Evolutionary conservation across 805 yeast genomes (phyloP).

Genomic region (Yarrowia deformans): DNA sequence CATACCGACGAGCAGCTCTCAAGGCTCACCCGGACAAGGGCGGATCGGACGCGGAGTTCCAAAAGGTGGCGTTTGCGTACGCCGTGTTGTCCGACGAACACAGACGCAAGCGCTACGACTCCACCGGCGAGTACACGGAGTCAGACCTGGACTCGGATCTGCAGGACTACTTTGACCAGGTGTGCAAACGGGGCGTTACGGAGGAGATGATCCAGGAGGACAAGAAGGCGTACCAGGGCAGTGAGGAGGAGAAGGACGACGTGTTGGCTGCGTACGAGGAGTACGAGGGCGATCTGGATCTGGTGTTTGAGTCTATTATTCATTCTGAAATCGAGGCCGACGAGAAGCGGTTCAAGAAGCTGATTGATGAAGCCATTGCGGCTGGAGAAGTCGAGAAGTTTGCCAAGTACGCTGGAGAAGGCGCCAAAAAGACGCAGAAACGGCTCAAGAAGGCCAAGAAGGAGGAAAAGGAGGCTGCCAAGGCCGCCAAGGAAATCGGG

Average conservation of each 20-base stretch:
- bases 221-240: constrained; percentile 63
- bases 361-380: constrained; percentile 58
- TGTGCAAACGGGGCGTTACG: constrained; percentile 50
- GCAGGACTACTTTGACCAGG: constrained; percentile 51
- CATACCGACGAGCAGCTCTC: constrained; percentile 70
- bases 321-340: constrained; percentile 73
- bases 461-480: constrained; percentile 62
- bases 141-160: constrained; percentile 47
- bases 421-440: constrained; percentile 55
- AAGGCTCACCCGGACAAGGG: constrained; percentile 76
- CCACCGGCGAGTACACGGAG: constrained; percentile 67
- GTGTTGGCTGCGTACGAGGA: constrained; percentile 64
- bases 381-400: constrained; percentile 52
- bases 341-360: constrained; percentile 64
- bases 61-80: constrained; percentile 77
- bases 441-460: constrained; percentile 53
- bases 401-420: constrained; percentile 58
- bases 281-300: constrained; percentile 71
- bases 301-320: constrained; percentile 75
- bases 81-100: constrained; percentile 66
- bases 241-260: constrained; percentile 58
- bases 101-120: constrained; percentile 66
- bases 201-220: constrained; percentile 68
- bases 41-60: constrained; percentile 58
- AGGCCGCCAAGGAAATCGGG: constrained; percentile 61